Evolutionary conservation across 2,329 filamentous ascomycete species (phyloP).

Genomic region (Gliomastix tumulicola): DNA sequence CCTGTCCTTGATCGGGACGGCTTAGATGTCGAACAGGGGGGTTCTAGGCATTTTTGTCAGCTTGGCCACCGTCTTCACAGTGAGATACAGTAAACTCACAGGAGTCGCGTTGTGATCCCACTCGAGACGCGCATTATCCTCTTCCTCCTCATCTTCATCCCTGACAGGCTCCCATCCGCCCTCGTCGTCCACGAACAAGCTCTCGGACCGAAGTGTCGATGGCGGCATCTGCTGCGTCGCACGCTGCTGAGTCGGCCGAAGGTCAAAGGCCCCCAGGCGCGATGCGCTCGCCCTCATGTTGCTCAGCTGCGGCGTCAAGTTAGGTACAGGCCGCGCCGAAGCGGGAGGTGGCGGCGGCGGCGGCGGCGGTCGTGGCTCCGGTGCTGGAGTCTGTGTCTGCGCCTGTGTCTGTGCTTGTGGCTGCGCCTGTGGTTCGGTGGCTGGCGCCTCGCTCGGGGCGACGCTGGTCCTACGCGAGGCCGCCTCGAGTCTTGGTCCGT

Average conservation of each 20-base stretch:
- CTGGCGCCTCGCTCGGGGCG: slow-evolving; percentile 24
- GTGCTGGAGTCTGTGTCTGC: no score
- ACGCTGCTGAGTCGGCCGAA: slow-evolving; percentile 41
- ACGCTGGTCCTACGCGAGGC: slow-evolving; percentile 35
- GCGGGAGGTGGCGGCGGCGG: slow-evolving; percentile 10
- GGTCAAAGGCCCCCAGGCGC: slow-evolving; percentile 29
- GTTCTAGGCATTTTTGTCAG: slow-evolving; percentile 34
- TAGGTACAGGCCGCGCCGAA: slow-evolving; percentile 17
- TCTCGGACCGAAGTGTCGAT: slow-evolving; percentile 55
- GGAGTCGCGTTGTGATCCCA: slow-evolving; percentile 66
- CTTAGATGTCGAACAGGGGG: slow-evolving; percentile 34
- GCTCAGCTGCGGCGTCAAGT: slow-evolving; percentile 22
- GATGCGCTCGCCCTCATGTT: slow-evolving; percentile 24
- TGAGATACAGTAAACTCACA: slow-evolving; percentile 41
- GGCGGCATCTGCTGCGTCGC: slow-evolving; percentile 43
- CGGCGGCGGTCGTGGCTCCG: no score
- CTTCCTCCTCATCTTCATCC: slow-evolving; percentile 53
- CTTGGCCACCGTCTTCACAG: no score
- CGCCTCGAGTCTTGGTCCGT: slow-evolving; percentile 37
- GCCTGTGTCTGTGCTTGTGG: slow-evolving; percentile 5
- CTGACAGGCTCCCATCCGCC: slow-evolving; percentile 62
- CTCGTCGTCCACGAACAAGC: slow-evolving; percentile 71
- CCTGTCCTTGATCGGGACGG: slow-evolving; percentile 19
- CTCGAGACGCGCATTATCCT: slow-evolving; percentile 55
- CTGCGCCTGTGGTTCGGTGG: slow-evolving; percentile 10